Conservation (phyloP, 148 eudicot genomes). For the Amaranthus hypochondriacus region DNA sequence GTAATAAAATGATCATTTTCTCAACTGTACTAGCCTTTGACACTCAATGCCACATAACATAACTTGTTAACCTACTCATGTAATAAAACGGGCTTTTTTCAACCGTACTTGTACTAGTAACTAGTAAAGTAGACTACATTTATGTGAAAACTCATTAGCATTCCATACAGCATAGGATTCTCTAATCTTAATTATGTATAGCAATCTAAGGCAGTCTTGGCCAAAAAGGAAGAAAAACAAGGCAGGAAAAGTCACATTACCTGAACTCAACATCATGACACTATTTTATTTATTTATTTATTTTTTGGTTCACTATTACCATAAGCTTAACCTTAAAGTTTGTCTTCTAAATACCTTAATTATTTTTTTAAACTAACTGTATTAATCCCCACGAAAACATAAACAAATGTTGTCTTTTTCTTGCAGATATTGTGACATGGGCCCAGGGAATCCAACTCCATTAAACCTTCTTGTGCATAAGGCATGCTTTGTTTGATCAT, state of each 20-base stretch:
- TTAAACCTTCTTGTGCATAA: constrained; percentile 3
- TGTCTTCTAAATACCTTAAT: constrained; percentile 1
- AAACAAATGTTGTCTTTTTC: constrained; percentile 7
- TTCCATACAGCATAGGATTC: constrained; percentile 16
- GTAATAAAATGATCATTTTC: too few relatives aligned
- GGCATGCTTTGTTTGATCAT: constrained; percentile 13
- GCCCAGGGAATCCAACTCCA: constrained; percentile 27
- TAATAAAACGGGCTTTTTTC: too few relatives aligned
- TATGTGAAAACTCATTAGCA: background rate
- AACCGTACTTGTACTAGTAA: too few relatives aligned
- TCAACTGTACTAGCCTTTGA: too few relatives aligned
- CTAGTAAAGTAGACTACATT: too few relatives aligned
- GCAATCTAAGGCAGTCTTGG: background rate
- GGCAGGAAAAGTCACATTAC: background rate
- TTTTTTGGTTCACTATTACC: background rate
- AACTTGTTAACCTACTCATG: too few relatives aligned
- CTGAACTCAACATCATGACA: constrained; percentile 10
- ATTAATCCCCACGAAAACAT: background rate
- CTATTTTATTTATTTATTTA: background rate
- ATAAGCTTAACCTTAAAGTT: constrained; percentile 8
- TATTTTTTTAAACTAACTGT: background rate
- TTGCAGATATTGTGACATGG: constrained; percentile 11
- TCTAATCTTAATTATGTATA: background rate
- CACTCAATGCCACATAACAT: too few relatives aligned
- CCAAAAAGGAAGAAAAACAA: background rate